A percentile compares a stretch with the other conserved stretches of the same genome.
These are phyloP conservation scores for Taphrina deformans DNA, from an alignment of 1,139 yeast species.

Conservation along the genomic window DNA sequence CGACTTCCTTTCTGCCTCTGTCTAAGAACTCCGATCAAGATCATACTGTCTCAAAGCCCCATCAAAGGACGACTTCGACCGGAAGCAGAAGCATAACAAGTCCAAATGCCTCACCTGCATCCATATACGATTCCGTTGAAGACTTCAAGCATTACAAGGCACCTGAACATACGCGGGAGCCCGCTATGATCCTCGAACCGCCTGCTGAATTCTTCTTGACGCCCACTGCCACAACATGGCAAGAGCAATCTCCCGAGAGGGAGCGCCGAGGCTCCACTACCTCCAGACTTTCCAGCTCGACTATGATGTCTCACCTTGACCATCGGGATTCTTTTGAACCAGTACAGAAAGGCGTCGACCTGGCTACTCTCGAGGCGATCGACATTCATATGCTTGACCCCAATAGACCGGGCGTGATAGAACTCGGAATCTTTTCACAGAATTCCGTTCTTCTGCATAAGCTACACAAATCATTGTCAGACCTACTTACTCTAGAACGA, in stretches of 20 bases:
- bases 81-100: neutral
- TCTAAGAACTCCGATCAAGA: neutral
- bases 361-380: neutral
- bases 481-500: neutral
- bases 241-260: slow-evolving; percentile 18
- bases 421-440: slow-evolving; percentile 3
- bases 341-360: neutral
- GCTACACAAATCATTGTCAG: neutral
- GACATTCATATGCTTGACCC: neutral
- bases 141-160: neutral
- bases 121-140: neutral
- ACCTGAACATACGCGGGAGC: neutral
- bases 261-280: neutral
- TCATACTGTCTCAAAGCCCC: neutral
- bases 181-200: slow-evolving; percentile 11
- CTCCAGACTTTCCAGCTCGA: neutral
- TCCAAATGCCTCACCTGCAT: neutral
- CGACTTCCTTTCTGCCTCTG: neutral
- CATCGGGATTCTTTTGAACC: neutral
- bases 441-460: slow-evolving; percentile 2
- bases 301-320: neutral
- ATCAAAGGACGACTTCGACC: neutral
- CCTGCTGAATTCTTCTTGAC: slow-evolving; percentile 4
- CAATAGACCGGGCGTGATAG: neutral
- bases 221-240: neutral